phyloP scores from a whole-genome alignment of 495 filamentous ascomycete genomes.

The Xylaria palmicola region DNA sequence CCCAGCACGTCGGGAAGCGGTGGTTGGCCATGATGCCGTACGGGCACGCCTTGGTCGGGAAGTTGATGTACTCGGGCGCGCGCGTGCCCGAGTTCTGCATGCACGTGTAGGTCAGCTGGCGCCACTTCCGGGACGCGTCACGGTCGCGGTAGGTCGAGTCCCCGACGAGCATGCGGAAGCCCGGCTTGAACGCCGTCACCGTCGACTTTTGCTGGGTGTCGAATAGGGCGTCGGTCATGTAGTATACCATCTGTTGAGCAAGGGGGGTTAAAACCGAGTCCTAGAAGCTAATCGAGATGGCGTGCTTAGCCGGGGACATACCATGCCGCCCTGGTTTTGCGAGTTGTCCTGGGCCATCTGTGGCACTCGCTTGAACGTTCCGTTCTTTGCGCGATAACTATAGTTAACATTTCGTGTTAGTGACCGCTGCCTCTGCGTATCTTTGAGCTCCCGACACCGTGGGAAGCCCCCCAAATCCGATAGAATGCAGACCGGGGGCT shows the following conservation, averaged over 20 bases:
- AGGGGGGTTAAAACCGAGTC: background rate
- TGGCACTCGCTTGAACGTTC: constrained; percentile 38
- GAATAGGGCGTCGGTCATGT: constrained; percentile 49
- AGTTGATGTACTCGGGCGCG: constrained; percentile 31
- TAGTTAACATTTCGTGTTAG: background rate
- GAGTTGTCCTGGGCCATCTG: constrained; percentile 45
- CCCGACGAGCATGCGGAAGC: constrained; percentile 46
- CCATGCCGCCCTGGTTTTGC: constrained; percentile 40
- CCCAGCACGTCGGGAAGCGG: constrained; percentile 34
- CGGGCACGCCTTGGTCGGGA: constrained; percentile 35
- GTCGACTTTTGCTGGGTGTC: constrained; percentile 44
- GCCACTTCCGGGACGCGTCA: constrained; percentile 35
- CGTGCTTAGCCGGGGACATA: too few species aligned
- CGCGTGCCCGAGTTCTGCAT: constrained; percentile 34
- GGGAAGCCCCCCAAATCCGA: too few species aligned
- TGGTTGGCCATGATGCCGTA: constrained; percentile 41
- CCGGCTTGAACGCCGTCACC: constrained; percentile 49
- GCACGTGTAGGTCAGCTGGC: constrained; percentile 43
- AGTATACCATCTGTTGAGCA: constrained; percentile 48
- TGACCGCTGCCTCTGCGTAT: background rate
- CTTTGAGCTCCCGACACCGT: too few species aligned
- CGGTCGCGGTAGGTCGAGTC: constrained; percentile 30
- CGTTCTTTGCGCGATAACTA: constrained; percentile 37
- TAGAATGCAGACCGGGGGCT: too few species aligned
- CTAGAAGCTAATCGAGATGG: too few species aligned